phyloP scores from a whole-genome alignment of 495 filamentous ascomycete species.

The Aspergillus indologenus region DNA sequence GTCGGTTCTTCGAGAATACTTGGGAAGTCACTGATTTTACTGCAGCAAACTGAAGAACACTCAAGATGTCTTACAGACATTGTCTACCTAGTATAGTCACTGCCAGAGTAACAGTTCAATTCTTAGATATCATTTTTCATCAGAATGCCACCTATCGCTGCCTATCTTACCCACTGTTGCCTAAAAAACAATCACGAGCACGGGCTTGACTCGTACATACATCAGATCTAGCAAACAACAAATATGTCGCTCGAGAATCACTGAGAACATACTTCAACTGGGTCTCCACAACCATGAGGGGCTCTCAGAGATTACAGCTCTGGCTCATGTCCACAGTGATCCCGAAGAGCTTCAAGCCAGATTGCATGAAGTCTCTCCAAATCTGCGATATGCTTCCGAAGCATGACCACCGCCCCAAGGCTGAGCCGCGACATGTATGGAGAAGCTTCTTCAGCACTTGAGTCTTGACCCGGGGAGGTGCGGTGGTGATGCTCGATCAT shows the following conservation, averaged over 20 bases:
- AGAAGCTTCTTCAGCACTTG: slow-evolving; percentile 17
- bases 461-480: slow-evolving; percentile 13
- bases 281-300: not conserved
- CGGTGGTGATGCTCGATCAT: slow-evolving; percentile 31
- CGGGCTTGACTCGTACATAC: not conserved
- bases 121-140: no score
- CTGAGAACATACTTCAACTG: not conserved
- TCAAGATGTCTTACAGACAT: no score
- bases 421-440: slow-evolving; percentile 29
- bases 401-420: slow-evolving; percentile 33
- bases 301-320: not conserved
- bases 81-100: no score
- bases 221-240: not conserved
- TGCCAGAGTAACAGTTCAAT: no score
- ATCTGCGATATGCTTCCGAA: slow-evolving; percentile 24
- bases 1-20: not conserved
- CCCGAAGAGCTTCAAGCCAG: not conserved
- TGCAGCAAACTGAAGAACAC: no score
- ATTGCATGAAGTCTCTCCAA: slow-evolving; percentile 20
- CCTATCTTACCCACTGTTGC: not conserved
- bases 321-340: not conserved
- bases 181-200: not conserved
- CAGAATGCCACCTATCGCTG: not conserved
- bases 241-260: not conserved
- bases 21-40: not conserved